Evolutionary conservation across 2,329 filamentous ascomycete species (phyloP).

Genomic region (Monosporascus sp.): DNA sequence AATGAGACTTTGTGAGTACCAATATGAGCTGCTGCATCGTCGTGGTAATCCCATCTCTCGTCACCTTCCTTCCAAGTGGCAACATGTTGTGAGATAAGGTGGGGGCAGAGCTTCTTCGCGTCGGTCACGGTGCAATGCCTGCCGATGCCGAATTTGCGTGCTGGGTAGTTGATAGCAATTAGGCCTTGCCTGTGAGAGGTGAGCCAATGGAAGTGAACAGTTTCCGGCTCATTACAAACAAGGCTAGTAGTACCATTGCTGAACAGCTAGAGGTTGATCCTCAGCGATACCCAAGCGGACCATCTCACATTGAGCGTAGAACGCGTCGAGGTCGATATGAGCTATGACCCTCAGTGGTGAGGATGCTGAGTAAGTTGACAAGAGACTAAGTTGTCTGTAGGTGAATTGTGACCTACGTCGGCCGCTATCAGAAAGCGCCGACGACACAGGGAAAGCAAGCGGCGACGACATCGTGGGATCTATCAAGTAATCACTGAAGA

Average conservation of each 20-base stretch:
- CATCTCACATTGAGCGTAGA: slow-evolving; percentile 96
- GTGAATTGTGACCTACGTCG: slow-evolving; percentile 67
- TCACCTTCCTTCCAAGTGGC: slow-evolving; percentile 93
- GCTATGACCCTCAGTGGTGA: slow-evolving; percentile 82
- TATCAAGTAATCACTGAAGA: slow-evolving; percentile 8
- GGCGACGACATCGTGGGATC: slow-evolving; percentile 24
- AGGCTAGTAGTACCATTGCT: slow-evolving; percentile 67
- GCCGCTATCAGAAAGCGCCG: slow-evolving; percentile 26
- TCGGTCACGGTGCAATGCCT: slow-evolving; percentile 75
- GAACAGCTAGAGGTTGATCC: slow-evolving; percentile 80
- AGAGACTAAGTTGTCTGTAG: slow-evolving; percentile 72
- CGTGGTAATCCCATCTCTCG: slow-evolving; percentile 83
- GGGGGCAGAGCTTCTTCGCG: slow-evolving; percentile 79
- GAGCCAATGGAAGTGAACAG: slow-evolving; percentile 3
- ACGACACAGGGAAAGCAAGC: slow-evolving; percentile 27
- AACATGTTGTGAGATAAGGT: slow-evolving; percentile 83
- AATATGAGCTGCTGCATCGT: slow-evolving; percentile 74
- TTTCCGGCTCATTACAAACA: slow-evolving; percentile 1
- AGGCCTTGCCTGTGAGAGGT: slow-evolving; percentile 63
- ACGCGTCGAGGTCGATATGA: slow-evolving; percentile 93
- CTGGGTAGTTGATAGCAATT: slow-evolving; percentile 95
- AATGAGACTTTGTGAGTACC: slow-evolving; percentile 88
- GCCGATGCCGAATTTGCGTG: slow-evolving; percentile 71
- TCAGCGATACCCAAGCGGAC: slow-evolving; percentile 71
- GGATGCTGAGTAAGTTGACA: slow-evolving; percentile 63